Base-by-base conservation (phyloP, 257 asterid genomes). In the Solanum habrochaites region DNA sequence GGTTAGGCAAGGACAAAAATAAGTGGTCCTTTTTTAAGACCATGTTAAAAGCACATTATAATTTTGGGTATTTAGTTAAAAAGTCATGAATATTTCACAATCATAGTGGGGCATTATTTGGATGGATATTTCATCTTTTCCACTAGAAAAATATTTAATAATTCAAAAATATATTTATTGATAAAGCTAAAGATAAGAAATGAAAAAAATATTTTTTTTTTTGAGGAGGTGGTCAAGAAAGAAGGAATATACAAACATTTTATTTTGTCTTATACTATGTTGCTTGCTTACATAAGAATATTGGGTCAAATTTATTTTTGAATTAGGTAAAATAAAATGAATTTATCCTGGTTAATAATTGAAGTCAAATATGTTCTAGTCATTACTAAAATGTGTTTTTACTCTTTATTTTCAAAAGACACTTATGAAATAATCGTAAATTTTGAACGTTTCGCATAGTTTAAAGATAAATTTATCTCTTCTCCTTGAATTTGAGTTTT, bases 41-140 rank as follows among this genome's bases (percentile, higher is more conserved):
- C 70, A 39, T 14, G 52, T 73, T 87, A 91, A n/a, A 82, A 23
- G 37, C 52, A 84, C 31, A 20, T 69, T 85, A 81, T 82, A 72
- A 80, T 74, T 90, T 89, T 91, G 90, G 88, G 83, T 83, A 87
- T 81, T 67, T 37, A 85, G 92, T 92, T 74, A 40, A 69, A 67
- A 74, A 1, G 32, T 88, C 87, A 88, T 90, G 93, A 90, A 91
- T 87, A 86, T 94, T 90, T 93, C 91, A 87, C 92, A 91, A 91
- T 95, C 93, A 92, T 90, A 85, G 89, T 88, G 90, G 81, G 90
- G 81, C 91, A 94, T 94, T 91, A 95, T 94, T 91, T 91, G 85
- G 90, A 89, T 88, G 91, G 92, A 86, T 88, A 88, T 23, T 90
- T 74, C 88, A 89, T 83, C 88, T 89, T 90, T 83, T 90, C 91